Percentiles rank a stretch among this genome's conserved stretches.
Conservation (phyloP, 2,329 filamentous ascomycete genomes). For the Fusarium floridanum region DNA sequence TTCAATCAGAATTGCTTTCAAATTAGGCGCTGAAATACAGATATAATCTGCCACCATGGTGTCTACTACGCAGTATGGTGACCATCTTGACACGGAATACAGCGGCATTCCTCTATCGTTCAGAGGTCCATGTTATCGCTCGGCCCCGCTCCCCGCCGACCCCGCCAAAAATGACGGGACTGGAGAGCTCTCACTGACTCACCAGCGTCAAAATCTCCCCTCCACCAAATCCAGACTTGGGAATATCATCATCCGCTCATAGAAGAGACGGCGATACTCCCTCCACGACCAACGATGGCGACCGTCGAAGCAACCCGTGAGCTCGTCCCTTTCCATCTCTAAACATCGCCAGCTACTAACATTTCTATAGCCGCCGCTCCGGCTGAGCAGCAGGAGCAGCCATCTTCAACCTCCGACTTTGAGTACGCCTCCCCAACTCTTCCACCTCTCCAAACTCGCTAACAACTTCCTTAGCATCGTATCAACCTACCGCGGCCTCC, state of each 20-base stretch:
- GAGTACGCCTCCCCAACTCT: constrained; percentile 39
- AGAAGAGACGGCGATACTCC: not conserved
- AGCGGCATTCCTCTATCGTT: not conserved
- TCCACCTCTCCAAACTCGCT: not conserved
- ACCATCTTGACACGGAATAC: not conserved
- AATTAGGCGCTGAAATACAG: not conserved
- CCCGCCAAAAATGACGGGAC: constrained; percentile 39
- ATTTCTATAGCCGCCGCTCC: constrained; percentile 30
- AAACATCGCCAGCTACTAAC: no score
- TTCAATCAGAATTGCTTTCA: not conserved
- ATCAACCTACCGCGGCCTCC: constrained; percentile 65
- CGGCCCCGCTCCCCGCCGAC: constrained; percentile 41
- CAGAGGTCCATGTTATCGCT: not conserved
- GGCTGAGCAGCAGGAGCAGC: constrained; percentile 39
- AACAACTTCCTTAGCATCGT: constrained; percentile 61
- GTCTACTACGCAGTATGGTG: not conserved
- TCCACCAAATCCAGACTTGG: constrained; percentile 32
- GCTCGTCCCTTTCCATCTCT: no score
- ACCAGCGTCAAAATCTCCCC: constrained; percentile 41
- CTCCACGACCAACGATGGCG: constrained; percentile 26
- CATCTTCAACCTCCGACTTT: constrained; percentile 40
- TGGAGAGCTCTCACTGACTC: constrained; percentile 32
- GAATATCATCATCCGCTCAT: constrained; percentile 36
- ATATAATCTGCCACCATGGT: not conserved
- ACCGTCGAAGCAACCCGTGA: constrained; percentile 38